Percentiles rank a stretch among this genome's conserved stretches.
Conservation (phyloP, 192 early-diverging fungal genomes). For the Gonapodya prolifera region DNA sequence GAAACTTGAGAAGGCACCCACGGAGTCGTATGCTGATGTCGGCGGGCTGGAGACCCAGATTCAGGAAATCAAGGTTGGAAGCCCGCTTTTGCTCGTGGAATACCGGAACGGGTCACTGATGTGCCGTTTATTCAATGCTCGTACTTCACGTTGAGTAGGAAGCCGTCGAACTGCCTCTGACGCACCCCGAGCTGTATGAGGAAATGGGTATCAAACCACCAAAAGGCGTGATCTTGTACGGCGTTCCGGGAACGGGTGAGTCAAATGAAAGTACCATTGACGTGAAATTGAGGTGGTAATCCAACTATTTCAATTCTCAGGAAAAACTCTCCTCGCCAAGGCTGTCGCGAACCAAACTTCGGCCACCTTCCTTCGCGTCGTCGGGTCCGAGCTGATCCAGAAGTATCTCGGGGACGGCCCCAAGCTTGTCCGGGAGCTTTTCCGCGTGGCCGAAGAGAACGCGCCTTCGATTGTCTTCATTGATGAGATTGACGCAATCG, state of each 20-base stretch:
- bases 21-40: slow-evolving; percentile 96
- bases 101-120: not conserved
- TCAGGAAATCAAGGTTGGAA: slow-evolving; percentile 70
- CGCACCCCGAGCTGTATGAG: slow-evolving; percentile 93
- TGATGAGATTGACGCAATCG: slow-evolving; percentile 97
- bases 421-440: slow-evolving; percentile 92
- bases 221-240: slow-evolving; percentile 93
- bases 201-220: slow-evolving; percentile 99
- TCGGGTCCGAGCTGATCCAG: slow-evolving; percentile 96
- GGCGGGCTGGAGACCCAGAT: slow-evolving; percentile 95
- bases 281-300: not conserved
- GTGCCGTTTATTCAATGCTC: not conserved
- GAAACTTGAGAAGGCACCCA: slow-evolving; percentile 98
- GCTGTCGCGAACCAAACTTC: slow-evolving; percentile 97
- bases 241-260: slow-evolving; percentile 70
- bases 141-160: slow-evolving; percentile 31
- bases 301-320: slow-evolving; percentile 13
- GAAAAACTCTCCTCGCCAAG: slow-evolving; percentile 92
- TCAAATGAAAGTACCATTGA: not conserved
- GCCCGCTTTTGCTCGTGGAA: not conserved
- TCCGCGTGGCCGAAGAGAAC: slow-evolving; percentile 92
- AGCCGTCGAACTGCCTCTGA: slow-evolving; percentile 92
- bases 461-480: slow-evolving; percentile 98
- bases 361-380: slow-evolving; percentile 93
- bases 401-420: slow-evolving; percentile 99